phyloP scores from a whole-genome alignment of 495 filamentous ascomycete species.

The Diplogelasinospora grovesii region DNA sequence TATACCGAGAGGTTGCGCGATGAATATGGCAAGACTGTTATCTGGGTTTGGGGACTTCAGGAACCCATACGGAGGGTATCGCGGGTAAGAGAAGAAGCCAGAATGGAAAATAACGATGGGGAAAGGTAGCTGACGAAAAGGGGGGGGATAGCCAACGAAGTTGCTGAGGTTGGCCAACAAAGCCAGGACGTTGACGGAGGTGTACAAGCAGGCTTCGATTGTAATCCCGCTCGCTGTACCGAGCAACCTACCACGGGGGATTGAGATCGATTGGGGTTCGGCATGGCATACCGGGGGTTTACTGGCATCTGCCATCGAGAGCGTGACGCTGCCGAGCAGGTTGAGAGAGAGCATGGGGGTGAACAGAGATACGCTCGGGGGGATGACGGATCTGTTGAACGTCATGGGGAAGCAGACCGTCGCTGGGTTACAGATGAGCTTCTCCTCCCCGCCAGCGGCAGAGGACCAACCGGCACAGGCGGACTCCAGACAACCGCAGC shows the following conservation, averaged over 20 bases:
- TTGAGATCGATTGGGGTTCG: slow-evolving; percentile 58
- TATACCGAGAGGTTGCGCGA: slow-evolving; percentile 81
- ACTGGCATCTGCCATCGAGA: slow-evolving; percentile 73
- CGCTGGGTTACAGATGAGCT: slow-evolving; percentile 60
- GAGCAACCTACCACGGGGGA: slow-evolving; percentile 50
- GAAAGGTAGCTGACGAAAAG: slow-evolving; percentile 2
- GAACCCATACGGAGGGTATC: slow-evolving; percentile 46
- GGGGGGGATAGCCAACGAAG: too few species aligned
- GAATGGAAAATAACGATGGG: slow-evolving; percentile 5
- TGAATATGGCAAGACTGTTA: slow-evolving; percentile 78
- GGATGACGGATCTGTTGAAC: slow-evolving; percentile 66
- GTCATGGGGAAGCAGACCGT: slow-evolving; percentile 74
- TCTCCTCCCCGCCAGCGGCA: slow-evolving; percentile 14
- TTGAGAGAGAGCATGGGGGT: slow-evolving; percentile 51
- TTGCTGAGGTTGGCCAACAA: slow-evolving; percentile 56
- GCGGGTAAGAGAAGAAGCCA: too few species aligned
- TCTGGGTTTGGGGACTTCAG: slow-evolving; percentile 84
- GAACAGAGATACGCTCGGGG: slow-evolving; percentile 46
- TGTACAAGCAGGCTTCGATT: slow-evolving; percentile 64
- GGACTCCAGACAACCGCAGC: slow-evolving; percentile 3
- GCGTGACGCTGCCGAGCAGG: slow-evolving; percentile 67
- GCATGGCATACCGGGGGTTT: slow-evolving; percentile 79
- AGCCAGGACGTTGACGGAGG: slow-evolving; percentile 58
- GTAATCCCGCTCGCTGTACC: slow-evolving; percentile 71
- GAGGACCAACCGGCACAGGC: slow-evolving; percentile 7